These are phyloP conservation scores for Thecaphora thlaspeos DNA, from an alignment of 1,284 basidiomycete genomes.

Conservation along the genomic window DNA sequence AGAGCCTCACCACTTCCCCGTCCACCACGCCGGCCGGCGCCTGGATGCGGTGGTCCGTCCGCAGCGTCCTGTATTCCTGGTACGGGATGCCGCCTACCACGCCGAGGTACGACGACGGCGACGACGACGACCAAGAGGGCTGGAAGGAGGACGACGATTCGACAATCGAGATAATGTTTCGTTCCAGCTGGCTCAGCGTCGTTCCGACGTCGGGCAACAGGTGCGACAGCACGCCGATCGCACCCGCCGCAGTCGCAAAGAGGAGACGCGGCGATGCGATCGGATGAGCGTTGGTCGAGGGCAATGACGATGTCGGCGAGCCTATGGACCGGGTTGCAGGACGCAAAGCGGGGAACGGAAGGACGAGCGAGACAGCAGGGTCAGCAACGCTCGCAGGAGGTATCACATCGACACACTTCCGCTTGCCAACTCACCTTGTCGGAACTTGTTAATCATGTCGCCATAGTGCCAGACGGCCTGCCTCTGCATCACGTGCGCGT, in stretches of 20 bases:
- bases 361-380: not conserved
- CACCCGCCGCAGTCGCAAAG: slow-evolving; percentile 48
- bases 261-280: slow-evolving; percentile 12
- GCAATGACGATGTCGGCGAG: too few species aligned
- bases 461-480: slow-evolving; percentile 50
- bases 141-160: not conserved
- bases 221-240: slow-evolving; percentile 38
- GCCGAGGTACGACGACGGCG: not conserved
- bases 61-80: slow-evolving; percentile 47
- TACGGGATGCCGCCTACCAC: slow-evolving; percentile 30
- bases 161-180: slow-evolving; percentile 33
- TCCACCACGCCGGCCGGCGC: slow-evolving; percentile 42
- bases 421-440: slow-evolving; percentile 9
- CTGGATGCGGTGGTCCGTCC: slow-evolving; percentile 53
- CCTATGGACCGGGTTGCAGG: too few species aligned
- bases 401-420: not conserved
- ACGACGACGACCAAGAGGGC: not conserved
- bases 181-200: slow-evolving; percentile 34
- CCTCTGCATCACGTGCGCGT: slow-evolving; percentile 47
- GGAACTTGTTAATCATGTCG: slow-evolving; percentile 52
- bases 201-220: slow-evolving; percentile 16
- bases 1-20: slow-evolving; percentile 38
- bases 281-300: too few species aligned
- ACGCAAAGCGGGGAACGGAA: not conserved
- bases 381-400: not conserved